phyloP scores from a whole-genome alignment of 2,329 filamentous ascomycete species.

The Ophiocordyceps sinensis region DNA sequence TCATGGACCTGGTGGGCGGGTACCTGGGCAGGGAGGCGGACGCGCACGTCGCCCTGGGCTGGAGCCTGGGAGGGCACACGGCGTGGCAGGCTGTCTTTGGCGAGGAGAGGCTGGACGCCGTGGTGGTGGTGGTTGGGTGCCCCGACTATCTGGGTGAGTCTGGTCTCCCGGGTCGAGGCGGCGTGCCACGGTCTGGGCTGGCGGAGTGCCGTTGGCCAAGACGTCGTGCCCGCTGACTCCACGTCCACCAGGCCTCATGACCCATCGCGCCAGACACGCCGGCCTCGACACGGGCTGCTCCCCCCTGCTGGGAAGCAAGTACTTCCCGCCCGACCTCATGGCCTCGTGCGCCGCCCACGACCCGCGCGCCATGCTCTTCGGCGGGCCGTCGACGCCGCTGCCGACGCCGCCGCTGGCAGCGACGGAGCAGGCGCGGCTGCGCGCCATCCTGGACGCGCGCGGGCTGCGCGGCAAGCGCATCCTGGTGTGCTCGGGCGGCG shows the following conservation, averaged over 20 bases:
- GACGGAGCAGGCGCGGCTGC: conserved; percentile 27
- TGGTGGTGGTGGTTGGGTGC: conserved; percentile 72
- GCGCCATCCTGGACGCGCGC: conserved; percentile 28
- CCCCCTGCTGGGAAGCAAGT: conserved; percentile 58
- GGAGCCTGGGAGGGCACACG: conserved; percentile 77
- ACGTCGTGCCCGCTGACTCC: neutral
- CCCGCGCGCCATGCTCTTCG: conserved; percentile 61
- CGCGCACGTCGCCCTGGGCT: conserved; percentile 63
- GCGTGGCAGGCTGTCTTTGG: conserved; percentile 72
- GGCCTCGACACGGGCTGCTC: conserved; percentile 38
- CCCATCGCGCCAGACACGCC: conserved; percentile 59
- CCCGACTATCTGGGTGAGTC: conserved; percentile 61
- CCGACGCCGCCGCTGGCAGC: conserved; percentile 15
- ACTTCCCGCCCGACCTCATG: conserved; percentile 61
- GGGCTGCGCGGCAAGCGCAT: conserved; percentile 46
- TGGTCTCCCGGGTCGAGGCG: too few species aligned
- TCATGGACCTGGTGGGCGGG: conserved; percentile 66
- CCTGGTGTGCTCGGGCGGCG: conserved; percentile 48
- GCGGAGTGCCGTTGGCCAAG: too few species aligned
- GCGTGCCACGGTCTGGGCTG: too few species aligned
- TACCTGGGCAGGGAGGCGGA: conserved; percentile 44
- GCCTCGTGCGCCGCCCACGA: conserved; percentile 51
- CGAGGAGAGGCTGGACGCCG: conserved; percentile 66
- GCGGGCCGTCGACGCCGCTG: conserved; percentile 20
- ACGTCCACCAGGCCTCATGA: conserved; percentile 43